Conservation (phyloP, 139 green algal species). For the Haematococcus sp. region DNA sequence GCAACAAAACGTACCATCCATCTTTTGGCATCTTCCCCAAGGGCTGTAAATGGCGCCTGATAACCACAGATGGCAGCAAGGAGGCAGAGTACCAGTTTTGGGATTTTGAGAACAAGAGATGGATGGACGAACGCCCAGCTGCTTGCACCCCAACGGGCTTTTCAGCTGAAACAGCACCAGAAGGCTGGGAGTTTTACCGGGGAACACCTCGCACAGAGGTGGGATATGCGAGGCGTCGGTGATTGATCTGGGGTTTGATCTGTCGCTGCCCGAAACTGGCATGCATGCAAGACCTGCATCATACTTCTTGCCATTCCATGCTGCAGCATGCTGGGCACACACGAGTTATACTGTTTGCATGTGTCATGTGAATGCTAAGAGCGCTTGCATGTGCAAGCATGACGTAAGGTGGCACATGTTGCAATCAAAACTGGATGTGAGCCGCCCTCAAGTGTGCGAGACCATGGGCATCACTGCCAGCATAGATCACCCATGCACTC, state of each 20-base stretch:
- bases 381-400: no score
- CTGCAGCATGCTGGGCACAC: no score
- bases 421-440: no score
- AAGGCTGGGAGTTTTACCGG: constrained; percentile 42
- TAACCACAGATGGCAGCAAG: constrained; percentile 16
- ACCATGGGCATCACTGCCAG: no score
- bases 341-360: constrained; percentile 4
- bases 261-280: constrained; percentile 11
- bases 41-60: constrained; percentile 69
- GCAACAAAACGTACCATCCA: constrained; percentile 34
- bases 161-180: constrained; percentile 9
- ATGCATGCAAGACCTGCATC: constrained; percentile 14
- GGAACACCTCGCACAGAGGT: constrained; percentile 60
- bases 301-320: not conserved
- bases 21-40: constrained; percentile 63
- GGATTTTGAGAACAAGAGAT: constrained; percentile 34
- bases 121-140: constrained; percentile 42
- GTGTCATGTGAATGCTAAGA: no score
- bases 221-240: not conserved
- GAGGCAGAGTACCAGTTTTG: constrained; percentile 61
- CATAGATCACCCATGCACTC: no score
- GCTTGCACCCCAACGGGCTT: constrained; percentile 49
- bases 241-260: constrained; percentile 2
- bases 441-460: no score
- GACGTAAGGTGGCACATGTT: no score